Conservation (phyloP, 305 asterid species). For the Rubia tinctorum region DNA sequence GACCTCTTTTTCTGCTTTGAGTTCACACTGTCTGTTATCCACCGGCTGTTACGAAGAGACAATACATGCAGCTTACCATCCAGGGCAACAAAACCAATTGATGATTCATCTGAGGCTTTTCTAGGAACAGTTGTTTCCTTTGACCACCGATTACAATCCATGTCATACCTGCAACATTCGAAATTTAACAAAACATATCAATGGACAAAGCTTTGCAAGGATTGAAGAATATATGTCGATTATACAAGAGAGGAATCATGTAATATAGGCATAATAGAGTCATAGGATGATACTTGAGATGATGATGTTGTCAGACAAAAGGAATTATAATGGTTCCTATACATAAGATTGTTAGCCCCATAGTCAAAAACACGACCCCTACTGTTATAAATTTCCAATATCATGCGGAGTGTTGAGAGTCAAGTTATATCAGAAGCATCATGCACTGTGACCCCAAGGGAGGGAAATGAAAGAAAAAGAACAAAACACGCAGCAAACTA, state of each 20-base stretch:
- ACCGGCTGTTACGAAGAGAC: constrained; percentile 32
- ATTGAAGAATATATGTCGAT: background rate
- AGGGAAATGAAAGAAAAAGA: background rate
- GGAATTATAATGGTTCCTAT: background rate
- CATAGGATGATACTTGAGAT: background rate
- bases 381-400: background rate
- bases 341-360: background rate
- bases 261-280: background rate
- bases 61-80: constrained; percentile 71
- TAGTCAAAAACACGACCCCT: background rate
- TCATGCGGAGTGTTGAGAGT: background rate
- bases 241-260: background rate
- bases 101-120: constrained; percentile 42
- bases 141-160: constrained; percentile 57
- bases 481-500: background rate
- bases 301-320: constrained; percentile 2
- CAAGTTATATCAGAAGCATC: background rate
- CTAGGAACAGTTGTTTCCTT: constrained; percentile 72
- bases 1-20: constrained; percentile 57
- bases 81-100: constrained; percentile 72
- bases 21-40: constrained; percentile 34
- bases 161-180: constrained; percentile 48
- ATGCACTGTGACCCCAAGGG: background rate
- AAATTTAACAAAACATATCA: background rate
- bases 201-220: background rate